Conservation (phyloP, 768 basidiomycete genomes). For the Termitomyces sp. region DNA sequence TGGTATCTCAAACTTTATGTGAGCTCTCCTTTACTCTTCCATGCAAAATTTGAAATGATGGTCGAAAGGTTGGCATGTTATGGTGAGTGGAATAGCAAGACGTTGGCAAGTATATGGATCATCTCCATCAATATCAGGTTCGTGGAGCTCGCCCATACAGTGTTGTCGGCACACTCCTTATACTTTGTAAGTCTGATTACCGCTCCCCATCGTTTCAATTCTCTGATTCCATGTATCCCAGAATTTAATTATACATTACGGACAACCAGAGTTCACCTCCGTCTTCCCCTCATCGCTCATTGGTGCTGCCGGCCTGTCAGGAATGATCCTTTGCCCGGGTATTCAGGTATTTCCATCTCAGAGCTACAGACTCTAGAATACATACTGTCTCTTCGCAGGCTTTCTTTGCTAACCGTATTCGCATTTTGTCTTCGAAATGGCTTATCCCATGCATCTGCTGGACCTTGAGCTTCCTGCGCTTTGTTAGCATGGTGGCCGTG, state of each 20-base stretch:
- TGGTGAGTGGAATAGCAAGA: background rate
- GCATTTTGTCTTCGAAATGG: conserved; percentile 1
- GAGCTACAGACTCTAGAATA: background rate
- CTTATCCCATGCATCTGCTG: conserved; percentile 7
- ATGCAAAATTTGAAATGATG: background rate
- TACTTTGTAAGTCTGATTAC: background rate
- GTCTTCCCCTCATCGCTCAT: background rate
- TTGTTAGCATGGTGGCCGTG: conserved; percentile 1
- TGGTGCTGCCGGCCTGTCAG: background rate
- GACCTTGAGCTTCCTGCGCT: conserved; percentile 7
- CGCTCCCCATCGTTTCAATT: background rate
- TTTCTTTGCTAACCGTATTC: conserved; percentile 14
- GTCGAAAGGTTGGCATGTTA: conserved; percentile 2
- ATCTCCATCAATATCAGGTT: background rate
- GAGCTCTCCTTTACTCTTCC: background rate
- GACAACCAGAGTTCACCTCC: background rate
- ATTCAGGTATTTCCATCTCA: conserved; percentile 2
- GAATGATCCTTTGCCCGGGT: conserved; percentile 2
- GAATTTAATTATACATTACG: conserved; percentile 6
- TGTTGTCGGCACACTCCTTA: background rate
- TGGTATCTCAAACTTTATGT: conserved; percentile 6
- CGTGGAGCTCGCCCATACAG: conserved; percentile 1
- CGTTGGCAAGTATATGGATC: background rate
- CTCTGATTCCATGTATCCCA: background rate
- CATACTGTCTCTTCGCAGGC: background rate